Base-by-base conservation (phyloP, 1,284 basidiomycete species). In the Heterobasidion parviporum region DNA sequence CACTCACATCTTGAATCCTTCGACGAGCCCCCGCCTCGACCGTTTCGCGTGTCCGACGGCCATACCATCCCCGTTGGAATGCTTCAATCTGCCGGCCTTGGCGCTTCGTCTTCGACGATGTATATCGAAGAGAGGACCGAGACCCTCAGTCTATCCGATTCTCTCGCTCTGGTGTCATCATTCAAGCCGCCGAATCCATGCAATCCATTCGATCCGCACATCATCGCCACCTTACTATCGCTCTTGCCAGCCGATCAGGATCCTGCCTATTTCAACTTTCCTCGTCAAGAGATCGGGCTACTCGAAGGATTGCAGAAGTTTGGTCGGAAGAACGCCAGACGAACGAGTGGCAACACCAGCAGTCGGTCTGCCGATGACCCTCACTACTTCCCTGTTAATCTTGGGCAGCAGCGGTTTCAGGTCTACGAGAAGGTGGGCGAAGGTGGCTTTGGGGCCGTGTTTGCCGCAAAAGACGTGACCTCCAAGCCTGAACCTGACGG, bases 371-470 rank as follows among this genome's bases (percentile, higher is more conserved):
- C 74, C 26, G 73, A 75, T 34, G 70, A 75, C 35, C 67, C 72
- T 20, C 71, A 74, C 12, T 68, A 66, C 15, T 74, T 82, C 64
- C 62, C 76, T 6, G 61, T 89, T 34, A 68, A 66, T 2, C 73
- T 98, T 8, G 77, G 74, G 35, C 83, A 79, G 3, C 80, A 79
- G 58, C 74, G 72, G 49, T 93, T 89, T 64, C 78, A 79, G 53
- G 81, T 98, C 8, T 74, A 77, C 6, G 87, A 88, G 60, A 98
- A 98, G 71, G 79, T 99, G 20, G 97, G 97, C 6, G 96, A 99
- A 73, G 97, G 97, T 6, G 94, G 94, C 0, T 99, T 94, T 64
- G 97, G 96, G 0, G 83, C 89, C 2, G 97, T 99, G 9, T 99
- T 97, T 74, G 83, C 86, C 58, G 93, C 88, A 5, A 77, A 79